Base-by-base conservation (phyloP, 176 grass and related monocot genomes). In the Zoysia japonica region DNA sequence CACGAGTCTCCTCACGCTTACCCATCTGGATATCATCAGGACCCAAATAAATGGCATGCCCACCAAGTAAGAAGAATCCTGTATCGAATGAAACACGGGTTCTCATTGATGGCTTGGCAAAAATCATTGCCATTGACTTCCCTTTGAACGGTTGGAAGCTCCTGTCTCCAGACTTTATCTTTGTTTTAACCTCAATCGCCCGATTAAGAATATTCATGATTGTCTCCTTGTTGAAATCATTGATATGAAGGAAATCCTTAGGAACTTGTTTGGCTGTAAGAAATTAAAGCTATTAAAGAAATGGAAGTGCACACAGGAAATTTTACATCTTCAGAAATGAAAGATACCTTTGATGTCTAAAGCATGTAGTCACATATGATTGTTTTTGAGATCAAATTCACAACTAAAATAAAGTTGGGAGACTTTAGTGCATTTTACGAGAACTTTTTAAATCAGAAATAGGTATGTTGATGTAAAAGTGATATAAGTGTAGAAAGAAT, bases 21-120 rank as follows among this genome's bases (percentile, higher is more conserved):
- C 96, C 96, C 96, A 99, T 99, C 68, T 95, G 96, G 74, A 99
- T 99, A 87, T 99, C 96, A 80, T 95, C 88, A 59, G 92, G 96
- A 14, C 96, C 92, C 75, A 99, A 72, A 71, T 95, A 99, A 75
- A 99, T 71, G 15, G 92, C 96, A 91, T 95, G 96, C 10, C 96
- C 96, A 19, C 96, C 96, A 72, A 99, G 92, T 80, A 95, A 87
- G 68, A 93, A 93, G 65, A 99, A 99, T 65, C 96, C 96, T 10
- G 96, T 91, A 74, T 99, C 96, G 66, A 99, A 99, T 69, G 96
- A 99, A 71, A 99, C 96, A 86, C 92, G 88, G 65, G 96, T 95
- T 47, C 96, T 90, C 92, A 99, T 99, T 16, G 92, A 99, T 46
- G 96, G 96, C 78, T 99, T 99, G 61, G 96, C 86, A 86, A 99